Conservation (phyloP, 148 eudicot species). For the Talinum fruticosum region DNA sequence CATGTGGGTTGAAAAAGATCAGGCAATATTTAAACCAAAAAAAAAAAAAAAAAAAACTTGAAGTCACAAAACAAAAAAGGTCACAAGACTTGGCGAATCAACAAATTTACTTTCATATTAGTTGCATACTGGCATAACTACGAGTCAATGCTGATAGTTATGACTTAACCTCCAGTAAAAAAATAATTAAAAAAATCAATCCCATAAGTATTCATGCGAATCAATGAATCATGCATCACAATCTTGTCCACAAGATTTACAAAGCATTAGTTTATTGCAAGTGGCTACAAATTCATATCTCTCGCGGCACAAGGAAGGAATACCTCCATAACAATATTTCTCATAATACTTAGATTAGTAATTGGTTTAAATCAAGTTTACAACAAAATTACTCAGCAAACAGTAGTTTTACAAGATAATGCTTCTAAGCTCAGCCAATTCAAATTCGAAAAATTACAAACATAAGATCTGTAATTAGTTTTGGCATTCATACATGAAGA, state of each 20-base stretch:
- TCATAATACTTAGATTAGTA: no score
- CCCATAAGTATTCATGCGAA: neutral
- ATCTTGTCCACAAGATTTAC: neutral
- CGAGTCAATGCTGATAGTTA: neutral
- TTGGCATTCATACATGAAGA: neutral
- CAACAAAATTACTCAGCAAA: neutral
- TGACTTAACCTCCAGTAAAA: neutral
- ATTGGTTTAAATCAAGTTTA: neutral
- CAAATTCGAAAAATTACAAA: neutral
- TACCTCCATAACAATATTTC: no score
- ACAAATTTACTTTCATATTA: neutral
- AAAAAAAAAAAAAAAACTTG: neutral
- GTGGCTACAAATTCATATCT: neutral
- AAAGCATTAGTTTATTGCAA: neutral
- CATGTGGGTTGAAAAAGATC: constrained; percentile 11
- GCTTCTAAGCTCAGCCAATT: neutral
- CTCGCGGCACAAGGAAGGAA: neutral
- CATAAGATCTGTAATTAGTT: neutral
- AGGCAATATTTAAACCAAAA: neutral
- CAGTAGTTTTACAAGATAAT: neutral
- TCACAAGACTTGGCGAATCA: neutral
- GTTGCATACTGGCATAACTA: no score
- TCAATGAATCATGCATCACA: no score
- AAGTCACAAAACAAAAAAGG: neutral
- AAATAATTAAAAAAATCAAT: neutral